Evolutionary conservation across 768 basidiomycete species (phyloP), one percentile per base, ranked within the genome.

Genomic region (Phlebiopsis flavidoalba): DNA sequence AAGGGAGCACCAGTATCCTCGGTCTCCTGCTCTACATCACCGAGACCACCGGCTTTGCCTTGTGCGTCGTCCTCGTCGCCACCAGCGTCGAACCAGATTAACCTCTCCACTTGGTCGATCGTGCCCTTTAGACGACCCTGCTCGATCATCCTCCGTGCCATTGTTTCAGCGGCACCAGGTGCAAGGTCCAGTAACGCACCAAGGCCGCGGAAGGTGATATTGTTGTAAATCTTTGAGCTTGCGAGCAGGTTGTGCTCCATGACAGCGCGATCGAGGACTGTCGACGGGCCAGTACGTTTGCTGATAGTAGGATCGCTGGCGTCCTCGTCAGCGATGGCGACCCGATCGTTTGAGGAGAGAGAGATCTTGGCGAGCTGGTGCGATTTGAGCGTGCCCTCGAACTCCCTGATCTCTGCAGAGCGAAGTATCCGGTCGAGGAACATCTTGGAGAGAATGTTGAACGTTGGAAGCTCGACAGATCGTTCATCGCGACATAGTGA

Each of bases 231-330:
- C 68, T 95, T 93, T 3, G 95, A 96, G 72, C 94, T 95, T 4
- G 95, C 94, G 63, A 98, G 84, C 10, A 99, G 80, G 73, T 99
- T 99, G 75, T 99, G 97, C 72, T 99, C 97, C 89, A 98, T 93
- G 50, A 99, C 95, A 6, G 97, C 97, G 50, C 95, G 85, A 72
- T 98, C 97, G 47, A 99, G 82, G 19, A 99, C 95, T 10, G 95
- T 98, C 6, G 93, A 88, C 3, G 97, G 96, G 1, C 95, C 96
- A 46, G 89, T 93, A 63, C 95, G 83, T 43, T 83, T 91, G 74
- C 89, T 91, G 15, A 80, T 68, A 12, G 76, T 78, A 8, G 84
- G 80, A 26, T 86, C 87, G 31, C 72, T 72, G 48, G 74, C 76
- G 58, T 76, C 77, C 21, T 72, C 71, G 46, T 79, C 82, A 26